Conservation (phyloP, 2,329 filamentous ascomycete genomes). For the Neonectria hederae region DNA sequence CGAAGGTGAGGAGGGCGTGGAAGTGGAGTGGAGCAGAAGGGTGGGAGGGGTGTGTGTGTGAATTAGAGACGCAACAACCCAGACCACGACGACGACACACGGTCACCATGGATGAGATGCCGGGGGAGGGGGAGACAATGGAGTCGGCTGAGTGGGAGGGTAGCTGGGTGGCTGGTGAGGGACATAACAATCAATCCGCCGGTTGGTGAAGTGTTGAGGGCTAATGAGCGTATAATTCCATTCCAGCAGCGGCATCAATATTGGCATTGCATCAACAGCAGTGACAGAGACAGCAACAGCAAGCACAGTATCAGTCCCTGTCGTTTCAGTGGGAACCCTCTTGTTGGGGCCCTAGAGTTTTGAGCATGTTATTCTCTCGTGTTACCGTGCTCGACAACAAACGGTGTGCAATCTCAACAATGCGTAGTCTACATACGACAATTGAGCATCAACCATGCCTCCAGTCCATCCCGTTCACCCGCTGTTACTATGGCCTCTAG, state of each 20-base stretch:
- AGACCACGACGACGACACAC: not conserved
- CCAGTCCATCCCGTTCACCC: conserved; percentile 20
- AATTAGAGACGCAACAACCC: conserved; percentile 1
- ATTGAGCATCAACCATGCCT: conserved; percentile 5
- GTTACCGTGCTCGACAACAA: not conserved
- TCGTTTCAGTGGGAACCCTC: not conserved
- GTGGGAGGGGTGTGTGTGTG: conserved; percentile 6
- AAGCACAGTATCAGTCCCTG: not conserved
- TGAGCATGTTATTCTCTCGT: not conserved
- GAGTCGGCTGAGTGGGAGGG: conserved; percentile 2
- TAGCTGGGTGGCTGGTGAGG: conserved; percentile 13
- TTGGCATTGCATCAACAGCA: not conserved
- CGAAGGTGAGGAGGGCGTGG: conserved; percentile 9
- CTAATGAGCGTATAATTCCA: not conserved
- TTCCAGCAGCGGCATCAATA: not conserved
- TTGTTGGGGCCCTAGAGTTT: not conserved
- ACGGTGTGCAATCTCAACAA: conserved; percentile 13
- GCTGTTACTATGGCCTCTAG: conserved; percentile 1
- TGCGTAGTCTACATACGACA: conserved; percentile 14
- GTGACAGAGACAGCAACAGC: no score
- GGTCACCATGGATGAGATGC: not conserved
- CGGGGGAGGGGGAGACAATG: not conserved
- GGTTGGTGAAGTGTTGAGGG: not conserved
- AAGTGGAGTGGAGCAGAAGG: not conserved
- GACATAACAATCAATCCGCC: conserved; percentile 15